Evolutionary conservation across 345 rosid genomes (phyloP).

Genomic region (Camelina neglecta): DNA sequence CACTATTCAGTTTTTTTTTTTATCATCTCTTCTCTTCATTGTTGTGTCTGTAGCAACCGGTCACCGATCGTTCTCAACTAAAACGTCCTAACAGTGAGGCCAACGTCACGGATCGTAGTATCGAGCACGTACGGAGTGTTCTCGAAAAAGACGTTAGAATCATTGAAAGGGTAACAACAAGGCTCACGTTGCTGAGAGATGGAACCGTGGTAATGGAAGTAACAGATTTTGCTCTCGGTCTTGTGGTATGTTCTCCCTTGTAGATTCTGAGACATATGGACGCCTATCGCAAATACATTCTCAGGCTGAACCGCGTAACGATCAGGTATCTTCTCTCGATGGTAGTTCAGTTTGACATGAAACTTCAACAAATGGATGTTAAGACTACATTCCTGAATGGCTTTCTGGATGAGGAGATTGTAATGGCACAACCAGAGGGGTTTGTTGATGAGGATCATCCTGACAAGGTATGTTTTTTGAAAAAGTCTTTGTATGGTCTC

Average conservation of each 20-base stretch:
- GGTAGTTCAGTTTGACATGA: too few species aligned
- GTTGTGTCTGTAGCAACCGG: conserved; percentile 64
- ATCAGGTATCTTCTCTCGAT: too few species aligned
- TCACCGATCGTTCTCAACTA: conserved; percentile 74
- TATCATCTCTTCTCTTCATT: conserved; percentile 41
- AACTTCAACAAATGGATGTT: too few species aligned
- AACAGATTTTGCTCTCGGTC: conserved; percentile 61
- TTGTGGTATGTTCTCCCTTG: conserved; percentile 67
- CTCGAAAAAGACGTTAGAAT: conserved; percentile 51
- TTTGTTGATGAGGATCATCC: too few species aligned
- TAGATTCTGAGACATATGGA: conserved; percentile 89
- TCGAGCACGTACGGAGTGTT: conserved; percentile 71
- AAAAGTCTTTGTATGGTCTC: too few species aligned
- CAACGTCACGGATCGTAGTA: conserved; percentile 63
- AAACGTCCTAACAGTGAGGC: conserved; percentile 61
- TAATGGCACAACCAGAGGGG: too few species aligned
- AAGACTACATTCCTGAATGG: too few species aligned
- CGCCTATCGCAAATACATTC: conserved; percentile 73
- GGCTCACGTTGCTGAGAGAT: conserved; percentile 76
- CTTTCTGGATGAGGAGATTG: too few species aligned
- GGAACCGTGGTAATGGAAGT: conserved; percentile 92
- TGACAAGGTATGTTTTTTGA: too few species aligned
- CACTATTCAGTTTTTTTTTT: neutral
- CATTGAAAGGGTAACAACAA: conserved; percentile 60
- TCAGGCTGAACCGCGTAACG: conserved; percentile 80